Base-by-base conservation (phyloP, 2,329 filamentous ascomycete genomes). In the Fusarium decemcellulare region DNA sequence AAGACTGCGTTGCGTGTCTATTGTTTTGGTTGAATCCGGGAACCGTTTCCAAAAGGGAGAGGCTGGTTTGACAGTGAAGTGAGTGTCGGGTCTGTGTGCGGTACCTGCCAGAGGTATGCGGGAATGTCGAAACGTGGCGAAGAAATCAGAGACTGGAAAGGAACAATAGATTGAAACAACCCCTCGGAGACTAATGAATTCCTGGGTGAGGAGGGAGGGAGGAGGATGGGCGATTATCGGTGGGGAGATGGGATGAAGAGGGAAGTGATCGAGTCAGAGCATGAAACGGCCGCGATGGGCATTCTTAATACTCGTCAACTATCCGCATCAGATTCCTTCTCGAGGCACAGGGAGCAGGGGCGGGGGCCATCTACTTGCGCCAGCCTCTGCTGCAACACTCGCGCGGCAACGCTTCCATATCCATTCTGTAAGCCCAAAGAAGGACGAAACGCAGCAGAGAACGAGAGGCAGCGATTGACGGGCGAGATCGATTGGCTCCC, bases 81-180 rank as follows among this genome's bases (percentile, higher is more conserved):
- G 59, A 42, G 34, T 55, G 52, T 47, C 32, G 32, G 32, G 47
- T 48, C 27, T 44, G 46, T 58, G 12, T 65, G 46, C 48, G 57
- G 55, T 71, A 71, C 68, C 68, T 71, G 65, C 68, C 68, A 71
- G 65, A 71, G 68, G 68, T 71, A 71, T 71, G 65, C 67, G 67
- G 67, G 62, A 67, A 32, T 54, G 58, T 69, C 52, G 61, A 67
- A 70, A 70, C 67, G 67, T 57, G 66, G 65, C 48, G 7, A 37
- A 50, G 30, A 32, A 50, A 30, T 48, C 29, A 39, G 40, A 52
- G 27, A 44, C 32, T 46, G n/a, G 40, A 44, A 62, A 52, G 55
- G 53, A 55, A 67, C 42, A 46, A 48, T 37, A 27, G 18, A 44
- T 23, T 53, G 43, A 68, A 65, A 69, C 65, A 61, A 30, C 42